A percentile compares a stretch with the other conserved stretches of the same genome.
phyloP scores from a whole-genome alignment of 495 filamentous ascomycete species.

The Halenospora varia region DNA sequence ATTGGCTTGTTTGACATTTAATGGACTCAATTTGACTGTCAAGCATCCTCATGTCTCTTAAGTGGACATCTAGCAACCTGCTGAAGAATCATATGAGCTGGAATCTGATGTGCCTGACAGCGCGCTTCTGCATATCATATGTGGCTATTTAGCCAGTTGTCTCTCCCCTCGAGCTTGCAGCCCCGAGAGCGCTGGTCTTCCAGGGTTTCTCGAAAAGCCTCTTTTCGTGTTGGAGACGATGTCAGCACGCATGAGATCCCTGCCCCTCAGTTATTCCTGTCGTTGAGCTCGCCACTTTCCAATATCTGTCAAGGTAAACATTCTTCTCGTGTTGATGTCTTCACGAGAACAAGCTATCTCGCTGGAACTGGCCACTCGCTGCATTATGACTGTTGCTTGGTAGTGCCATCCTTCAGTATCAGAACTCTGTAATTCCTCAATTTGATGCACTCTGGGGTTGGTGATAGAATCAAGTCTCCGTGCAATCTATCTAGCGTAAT shows the following conservation, averaged over 20 bases:
- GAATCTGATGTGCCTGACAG: not conserved
- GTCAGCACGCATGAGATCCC: not conserved
- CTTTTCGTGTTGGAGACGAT: not conserved
- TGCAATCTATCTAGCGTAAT: not conserved
- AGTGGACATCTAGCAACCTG: not conserved
- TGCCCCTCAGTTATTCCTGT: not conserved
- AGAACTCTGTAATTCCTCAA: too few relatives aligned
- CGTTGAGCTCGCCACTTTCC: not conserved
- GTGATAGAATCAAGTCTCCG: not conserved
- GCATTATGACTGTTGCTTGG: too few relatives aligned
- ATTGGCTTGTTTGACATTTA: conserved; percentile 11
- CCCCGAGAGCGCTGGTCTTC: too few relatives aligned
- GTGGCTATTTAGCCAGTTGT: not conserved
- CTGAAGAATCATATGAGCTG: not conserved
- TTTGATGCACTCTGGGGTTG: too few relatives aligned
- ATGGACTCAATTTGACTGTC: not conserved
- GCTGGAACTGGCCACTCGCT: too few relatives aligned
- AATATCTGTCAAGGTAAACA: too few relatives aligned
- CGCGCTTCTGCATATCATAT: not conserved
- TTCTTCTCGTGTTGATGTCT: too few relatives aligned
- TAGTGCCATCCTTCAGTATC: too few relatives aligned
- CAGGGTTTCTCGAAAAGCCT: not conserved
- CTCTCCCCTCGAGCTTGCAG: too few relatives aligned
- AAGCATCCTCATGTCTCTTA: not conserved
- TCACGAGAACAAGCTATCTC: too few relatives aligned